These are phyloP conservation scores for Zygosaccharomyces pseudorouxii DNA, from an alignment of 805 yeast genomes.

Conservation along the genomic window DNA sequence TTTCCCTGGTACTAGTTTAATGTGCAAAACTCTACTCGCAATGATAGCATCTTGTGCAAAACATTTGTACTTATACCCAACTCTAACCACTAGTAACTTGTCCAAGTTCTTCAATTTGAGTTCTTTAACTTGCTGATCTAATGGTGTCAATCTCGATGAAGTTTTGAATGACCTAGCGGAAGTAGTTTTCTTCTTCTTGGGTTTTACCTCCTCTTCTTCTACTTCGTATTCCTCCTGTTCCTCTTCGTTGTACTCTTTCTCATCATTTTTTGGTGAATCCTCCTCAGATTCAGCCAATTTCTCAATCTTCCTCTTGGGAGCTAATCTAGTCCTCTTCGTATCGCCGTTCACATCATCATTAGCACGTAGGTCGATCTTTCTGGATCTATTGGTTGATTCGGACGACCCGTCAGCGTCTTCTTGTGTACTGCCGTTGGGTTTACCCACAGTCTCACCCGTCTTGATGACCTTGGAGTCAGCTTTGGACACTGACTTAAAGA, in stretches of 20 bases:
- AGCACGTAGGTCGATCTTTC: neutral
- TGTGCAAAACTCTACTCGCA: constrained; percentile 62
- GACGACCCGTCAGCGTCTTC: constrained; percentile 3
- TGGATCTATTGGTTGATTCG: constrained; percentile 1
- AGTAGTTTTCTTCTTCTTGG: constrained; percentile 2
- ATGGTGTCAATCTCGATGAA: constrained; percentile 51
- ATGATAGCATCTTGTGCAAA: constrained; percentile 78
- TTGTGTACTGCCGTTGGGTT: constrained; percentile 8
- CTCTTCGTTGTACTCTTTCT: constrained; percentile 3
- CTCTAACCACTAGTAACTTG: constrained; percentile 74
- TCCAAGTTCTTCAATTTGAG: constrained; percentile 59
- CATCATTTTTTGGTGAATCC: neutral
- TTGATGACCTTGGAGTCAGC: neutral
- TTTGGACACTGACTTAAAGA: constrained; percentile 22
- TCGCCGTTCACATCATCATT: neutral
- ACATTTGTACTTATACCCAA: constrained; percentile 87
- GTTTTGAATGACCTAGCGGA: neutral
- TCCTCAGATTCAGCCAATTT: neutral
- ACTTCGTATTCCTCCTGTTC: constrained; percentile 9
- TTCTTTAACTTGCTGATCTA: constrained; percentile 71
- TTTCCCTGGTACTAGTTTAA: constrained; percentile 70
- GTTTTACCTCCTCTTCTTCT: constrained; percentile 3
- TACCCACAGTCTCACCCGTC: neutral
- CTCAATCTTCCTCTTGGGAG: neutral
- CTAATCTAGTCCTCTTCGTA: constrained; percentile 2